Evolutionary conservation across 805 yeast genomes (phyloP).

Genomic region (Brettanomyces custersianus): DNA sequence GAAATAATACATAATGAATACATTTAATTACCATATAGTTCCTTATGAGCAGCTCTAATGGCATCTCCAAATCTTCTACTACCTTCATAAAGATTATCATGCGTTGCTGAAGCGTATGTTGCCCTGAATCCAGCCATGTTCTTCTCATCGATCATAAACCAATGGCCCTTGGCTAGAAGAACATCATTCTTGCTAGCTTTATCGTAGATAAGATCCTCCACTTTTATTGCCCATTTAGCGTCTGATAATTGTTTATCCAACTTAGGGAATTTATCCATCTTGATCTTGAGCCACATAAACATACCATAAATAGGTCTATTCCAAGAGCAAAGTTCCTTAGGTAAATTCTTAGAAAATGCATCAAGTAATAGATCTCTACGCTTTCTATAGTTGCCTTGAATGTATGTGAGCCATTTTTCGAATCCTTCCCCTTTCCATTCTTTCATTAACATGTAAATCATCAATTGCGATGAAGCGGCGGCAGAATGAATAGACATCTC

Average conservation of each 20-base stretch:
- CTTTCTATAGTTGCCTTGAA: conserved; percentile 51
- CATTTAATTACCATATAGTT: conserved; percentile 5
- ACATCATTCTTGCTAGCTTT: conserved; percentile 18
- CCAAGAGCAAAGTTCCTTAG: conserved; percentile 33
- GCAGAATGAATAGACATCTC: conserved; percentile 71
- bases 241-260: conserved; percentile 33
- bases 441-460: conserved; percentile 47
- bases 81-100: conserved; percentile 16
- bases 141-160: conserved; percentile 23
- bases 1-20: not conserved
- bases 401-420: conserved; percentile 58
- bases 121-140: conserved; percentile 23
- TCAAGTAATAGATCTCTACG: conserved; percentile 54
- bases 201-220: conserved; percentile 20
- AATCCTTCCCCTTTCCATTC: conserved; percentile 58
- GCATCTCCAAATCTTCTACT: conserved; percentile 21
- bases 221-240: conserved; percentile 21
- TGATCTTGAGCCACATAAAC: conserved; percentile 35
- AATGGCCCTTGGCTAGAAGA: conserved; percentile 24
- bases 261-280: conserved; percentile 28
- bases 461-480: conserved; percentile 61
- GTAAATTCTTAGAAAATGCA: conserved; percentile 38
- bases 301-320: conserved; percentile 36
- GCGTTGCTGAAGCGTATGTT: conserved; percentile 23
- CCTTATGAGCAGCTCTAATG: conserved; percentile 10